Conservation (phyloP, 345 rosid genomes). For the Salix viminalis region DNA sequence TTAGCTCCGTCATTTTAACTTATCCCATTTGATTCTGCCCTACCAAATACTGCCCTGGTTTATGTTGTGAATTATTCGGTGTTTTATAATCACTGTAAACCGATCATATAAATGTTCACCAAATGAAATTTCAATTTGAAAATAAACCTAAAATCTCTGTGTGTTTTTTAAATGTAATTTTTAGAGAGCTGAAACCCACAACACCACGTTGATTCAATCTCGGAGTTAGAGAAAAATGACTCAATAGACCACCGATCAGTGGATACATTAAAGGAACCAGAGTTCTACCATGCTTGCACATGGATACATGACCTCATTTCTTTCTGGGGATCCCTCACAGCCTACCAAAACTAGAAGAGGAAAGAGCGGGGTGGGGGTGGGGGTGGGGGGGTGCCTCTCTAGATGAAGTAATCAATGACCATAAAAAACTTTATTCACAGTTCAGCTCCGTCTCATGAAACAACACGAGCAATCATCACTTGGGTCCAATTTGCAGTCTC, state of each 20-base stretch:
- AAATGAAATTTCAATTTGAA: no score
- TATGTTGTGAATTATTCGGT: no score
- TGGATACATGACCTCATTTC: conserved; percentile 14
- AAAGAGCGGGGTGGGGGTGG: background rate
- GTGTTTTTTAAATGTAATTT: no score
- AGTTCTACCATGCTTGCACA: conserved; percentile 11
- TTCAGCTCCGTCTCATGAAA: conserved; percentile 32
- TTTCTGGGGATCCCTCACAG: conserved; percentile 12
- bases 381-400: background rate
- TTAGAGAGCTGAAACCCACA: no score
- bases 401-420: background rate
- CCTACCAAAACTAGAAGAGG: conserved; percentile 20
- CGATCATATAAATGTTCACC: no score
- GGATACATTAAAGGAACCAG: conserved; percentile 28
- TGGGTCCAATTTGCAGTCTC: conserved; percentile 85
- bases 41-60: no score
- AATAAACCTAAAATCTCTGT: no score
- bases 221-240: conserved; percentile 7
- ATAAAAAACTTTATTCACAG: background rate
- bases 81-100: no score
- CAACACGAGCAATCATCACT: conserved; percentile 79
- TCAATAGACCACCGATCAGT: conserved; percentile 34
- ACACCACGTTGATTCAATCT: no score
- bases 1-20: no score
- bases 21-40: no score